Evolutionary conservation across 2,329 filamentous ascomycete genomes (phyloP).

Genomic region (Blastomyces percursus): DNA sequence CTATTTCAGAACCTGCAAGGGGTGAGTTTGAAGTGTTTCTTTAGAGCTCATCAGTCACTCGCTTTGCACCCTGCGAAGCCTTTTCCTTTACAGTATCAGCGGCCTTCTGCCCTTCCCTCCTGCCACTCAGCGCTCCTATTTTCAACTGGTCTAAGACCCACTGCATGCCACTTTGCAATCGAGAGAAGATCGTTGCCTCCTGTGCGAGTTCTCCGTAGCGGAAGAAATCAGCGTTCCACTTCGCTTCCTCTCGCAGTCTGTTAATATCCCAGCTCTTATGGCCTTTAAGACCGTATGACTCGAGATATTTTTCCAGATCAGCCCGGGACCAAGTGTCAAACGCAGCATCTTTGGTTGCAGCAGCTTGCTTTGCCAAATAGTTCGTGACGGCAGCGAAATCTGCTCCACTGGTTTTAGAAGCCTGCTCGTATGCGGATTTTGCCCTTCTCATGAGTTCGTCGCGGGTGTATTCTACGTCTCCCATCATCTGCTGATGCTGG

Average conservation of each 20-base stretch:
- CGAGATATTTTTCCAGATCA: constrained; percentile 68
- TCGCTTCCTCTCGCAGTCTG: constrained; percentile 58
- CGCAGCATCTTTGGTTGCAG: constrained; percentile 52
- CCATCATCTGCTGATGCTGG: constrained; percentile 43
- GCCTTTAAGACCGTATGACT: constrained; percentile 61
- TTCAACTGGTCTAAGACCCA: constrained; percentile 42
- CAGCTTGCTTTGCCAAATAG: constrained; percentile 52
- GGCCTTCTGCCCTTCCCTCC: constrained; percentile 39
- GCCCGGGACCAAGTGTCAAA: constrained; percentile 63
- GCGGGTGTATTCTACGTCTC: constrained; percentile 55
- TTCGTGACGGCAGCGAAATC: constrained; percentile 56
- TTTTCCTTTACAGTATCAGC: constrained; percentile 34
- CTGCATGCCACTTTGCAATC: constrained; percentile 40
- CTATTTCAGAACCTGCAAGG: not conserved
- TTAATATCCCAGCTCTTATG: constrained; percentile 59
- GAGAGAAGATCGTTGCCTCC: constrained; percentile 54
- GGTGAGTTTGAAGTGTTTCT: not conserved
- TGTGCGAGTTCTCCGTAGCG: constrained; percentile 60
- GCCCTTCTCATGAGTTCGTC: constrained; percentile 58
- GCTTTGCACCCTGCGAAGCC: constrained; percentile 20
- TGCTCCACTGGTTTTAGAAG: constrained; percentile 37
- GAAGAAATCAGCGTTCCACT: constrained; percentile 66
- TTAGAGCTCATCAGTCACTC: not conserved
- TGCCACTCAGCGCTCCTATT: constrained; percentile 38
- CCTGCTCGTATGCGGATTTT: constrained; percentile 36